Conservation (phyloP, 2,329 filamentous ascomycete genomes). For the Ilyonectria robusta region DNA sequence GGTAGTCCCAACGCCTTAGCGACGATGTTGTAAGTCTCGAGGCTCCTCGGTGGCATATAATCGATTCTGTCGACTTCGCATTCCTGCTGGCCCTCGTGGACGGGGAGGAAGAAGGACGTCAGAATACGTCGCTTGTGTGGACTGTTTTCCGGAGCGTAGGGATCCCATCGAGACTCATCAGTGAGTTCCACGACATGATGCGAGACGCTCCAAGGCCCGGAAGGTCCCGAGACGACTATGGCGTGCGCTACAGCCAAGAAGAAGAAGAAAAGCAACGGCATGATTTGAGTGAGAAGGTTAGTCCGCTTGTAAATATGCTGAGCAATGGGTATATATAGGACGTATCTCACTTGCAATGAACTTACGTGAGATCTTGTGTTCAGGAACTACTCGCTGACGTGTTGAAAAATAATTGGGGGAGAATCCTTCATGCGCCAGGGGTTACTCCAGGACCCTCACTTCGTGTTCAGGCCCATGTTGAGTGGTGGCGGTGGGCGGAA, state of each 20-base stretch:
- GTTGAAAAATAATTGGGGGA: no score
- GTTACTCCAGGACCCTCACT: no score
- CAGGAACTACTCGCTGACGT: no score
- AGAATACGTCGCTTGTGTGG: slow-evolving; percentile 35
- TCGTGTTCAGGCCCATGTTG: no score
- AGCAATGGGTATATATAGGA: background rate
- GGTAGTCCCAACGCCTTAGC: slow-evolving; percentile 26
- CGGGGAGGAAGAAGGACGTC: slow-evolving; percentile 30
- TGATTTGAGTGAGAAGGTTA: background rate
- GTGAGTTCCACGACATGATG: slow-evolving; percentile 34
- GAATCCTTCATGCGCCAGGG: no score
- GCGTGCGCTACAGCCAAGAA: slow-evolving; percentile 22
- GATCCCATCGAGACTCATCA: slow-evolving; percentile 39
- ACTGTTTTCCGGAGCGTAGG: slow-evolving; percentile 31
- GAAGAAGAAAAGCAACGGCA: slow-evolving; percentile 8
- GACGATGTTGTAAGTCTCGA: slow-evolving; percentile 6
- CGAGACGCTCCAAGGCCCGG: slow-evolving; percentile 28
- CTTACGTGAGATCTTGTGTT: no score
- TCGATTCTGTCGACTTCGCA: slow-evolving; percentile 24
- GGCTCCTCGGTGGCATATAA: slow-evolving; percentile 36
- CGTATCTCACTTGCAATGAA: no score
- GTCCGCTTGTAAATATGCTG: background rate
- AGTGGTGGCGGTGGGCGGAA: no score
- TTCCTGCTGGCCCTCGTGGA: slow-evolving; percentile 3
- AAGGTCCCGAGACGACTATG: slow-evolving; percentile 26